A percentile compares a stretch with the other conserved stretches of the same genome.
Conservation (phyloP, 139 green algal species). For the Chlorella sp. region DNA sequence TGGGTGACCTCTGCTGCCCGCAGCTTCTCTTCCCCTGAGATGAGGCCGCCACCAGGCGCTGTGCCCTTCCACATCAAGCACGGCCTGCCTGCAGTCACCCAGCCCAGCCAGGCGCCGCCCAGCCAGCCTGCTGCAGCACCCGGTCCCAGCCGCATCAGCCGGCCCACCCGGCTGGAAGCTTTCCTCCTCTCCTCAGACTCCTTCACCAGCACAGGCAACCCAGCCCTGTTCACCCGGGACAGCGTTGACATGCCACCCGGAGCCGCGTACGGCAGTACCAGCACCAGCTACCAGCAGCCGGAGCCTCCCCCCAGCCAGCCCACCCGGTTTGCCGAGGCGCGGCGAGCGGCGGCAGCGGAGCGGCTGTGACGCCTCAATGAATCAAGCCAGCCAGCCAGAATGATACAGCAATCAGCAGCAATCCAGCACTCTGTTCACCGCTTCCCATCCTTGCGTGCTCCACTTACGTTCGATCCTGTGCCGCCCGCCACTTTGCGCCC, state of each 20-base stretch:
- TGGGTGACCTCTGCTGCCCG: neutral
- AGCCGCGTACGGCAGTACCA: neutral
- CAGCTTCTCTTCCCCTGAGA: neutral
- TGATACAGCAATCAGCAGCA: no score
- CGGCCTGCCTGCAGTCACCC: neutral
- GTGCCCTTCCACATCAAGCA: slow-evolving; percentile 3
- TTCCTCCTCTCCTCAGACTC: neutral
- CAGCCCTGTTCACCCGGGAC: neutral
- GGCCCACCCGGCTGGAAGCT: neutral
- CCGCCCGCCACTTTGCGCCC: no score
- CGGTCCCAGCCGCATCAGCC: neutral
- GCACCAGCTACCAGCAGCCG: neutral
- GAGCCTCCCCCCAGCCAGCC: no score
- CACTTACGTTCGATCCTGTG: no score
- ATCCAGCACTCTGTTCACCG: no score
- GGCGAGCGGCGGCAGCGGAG: no score
- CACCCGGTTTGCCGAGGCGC: no score
- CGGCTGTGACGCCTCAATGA: no score
- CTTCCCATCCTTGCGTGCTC: no score
- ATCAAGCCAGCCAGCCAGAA: no score
- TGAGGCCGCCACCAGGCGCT: neutral
- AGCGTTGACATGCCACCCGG: neutral
- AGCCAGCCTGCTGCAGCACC: neutral
- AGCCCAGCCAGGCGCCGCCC: neutral
- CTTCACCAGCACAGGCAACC: neutral